Base-by-base conservation (phyloP, 2,329 filamentous ascomycete genomes). In the Bipolaris victoriae region DNA sequence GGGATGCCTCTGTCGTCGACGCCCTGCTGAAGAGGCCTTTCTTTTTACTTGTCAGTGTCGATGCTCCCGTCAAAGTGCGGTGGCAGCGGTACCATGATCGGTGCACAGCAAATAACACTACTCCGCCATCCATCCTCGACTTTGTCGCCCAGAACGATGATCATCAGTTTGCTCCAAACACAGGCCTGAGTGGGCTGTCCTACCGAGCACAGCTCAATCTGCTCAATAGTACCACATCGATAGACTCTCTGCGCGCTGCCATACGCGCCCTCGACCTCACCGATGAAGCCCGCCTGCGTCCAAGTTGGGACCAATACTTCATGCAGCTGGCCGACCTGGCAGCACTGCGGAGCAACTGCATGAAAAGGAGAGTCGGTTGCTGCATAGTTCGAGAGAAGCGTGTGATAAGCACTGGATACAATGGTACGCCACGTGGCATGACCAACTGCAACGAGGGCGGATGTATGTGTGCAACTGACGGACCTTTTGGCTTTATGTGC, bases 221-320 rank as follows among this genome's bases (percentile, higher is more conserved):
- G 4, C 85, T 98, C 68, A 99, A 99, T 80, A 89, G 90, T 2
- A 90, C 90, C 0, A 82, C 86, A 15, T 89, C 88, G 24, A 78
- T 96, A 1, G 80, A 86, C 9, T 84, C 89, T 64, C 83, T 98
- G 5, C 88, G 92, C 74, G 81, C 84, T 3, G 88, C 90, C 7
- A 85, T 99, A 1, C 83, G 85, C 47, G 84, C 86, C 45, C 84
- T 97, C 7, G 86, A 96, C 73, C 85, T 99, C 24, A 84, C 89
- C 1, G 88, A 95, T 70, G 84, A 89, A 33, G 85, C 90, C 67
- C 89, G 95, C 1, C 83, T 99, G 35, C 87, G 95, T 1, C 95
- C 95, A 0, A 88, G 86, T 47, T 99, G 95, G 95, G 95, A 99
- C 77, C 88, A 90, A 69, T 99, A 99, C 80, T 99, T 99, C 74